Conservation (phyloP, 345 rosid genomes). For the Hypericum perforatum region DNA sequence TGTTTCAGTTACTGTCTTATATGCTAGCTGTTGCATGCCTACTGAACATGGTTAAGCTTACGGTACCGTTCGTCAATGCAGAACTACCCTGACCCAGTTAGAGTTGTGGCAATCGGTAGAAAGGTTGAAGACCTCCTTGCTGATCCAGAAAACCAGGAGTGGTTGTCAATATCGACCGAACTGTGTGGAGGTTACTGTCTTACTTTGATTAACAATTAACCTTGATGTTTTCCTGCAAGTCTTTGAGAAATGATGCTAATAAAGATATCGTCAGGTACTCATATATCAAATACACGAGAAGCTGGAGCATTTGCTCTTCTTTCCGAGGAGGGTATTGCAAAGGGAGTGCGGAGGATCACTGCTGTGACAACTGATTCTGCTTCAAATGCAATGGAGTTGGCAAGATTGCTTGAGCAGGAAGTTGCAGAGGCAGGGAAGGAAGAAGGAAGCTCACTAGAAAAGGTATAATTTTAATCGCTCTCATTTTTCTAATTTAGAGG, state of each 20-base stretch:
- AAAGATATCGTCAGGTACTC: conserved; percentile 49
- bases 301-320: conserved; percentile 93
- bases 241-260: conserved; percentile 10
- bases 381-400: conserved; percentile 56
- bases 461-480: conserved; percentile 30
- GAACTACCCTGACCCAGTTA: conserved; percentile 95
- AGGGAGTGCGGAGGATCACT: conserved; percentile 81
- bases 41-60: no score
- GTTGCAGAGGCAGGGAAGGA: conserved; percentile 49
- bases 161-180: conserved; percentile 66
- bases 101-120: conserved; percentile 81
- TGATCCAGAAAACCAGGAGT: conserved; percentile 73
- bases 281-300: conserved; percentile 79
- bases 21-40: no score
- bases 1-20: no score
- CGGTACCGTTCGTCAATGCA: conserved; percentile 17
- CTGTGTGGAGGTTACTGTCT: conserved; percentile 81
- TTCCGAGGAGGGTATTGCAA: conserved; percentile 93
- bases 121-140: conserved; percentile 72
- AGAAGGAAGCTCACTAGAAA: conserved; percentile 71
- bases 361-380: conserved; percentile 82
- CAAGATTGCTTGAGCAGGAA: conserved; percentile 55
- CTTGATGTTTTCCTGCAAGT: not conserved
- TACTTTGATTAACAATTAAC: not conserved
- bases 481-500: no score